A percentile compares a stretch with the other conserved stretches of the same genome.
Evolutionary conservation across 345 rosid genomes (phyloP).

Genomic region (Carallia brachiata): DNA sequence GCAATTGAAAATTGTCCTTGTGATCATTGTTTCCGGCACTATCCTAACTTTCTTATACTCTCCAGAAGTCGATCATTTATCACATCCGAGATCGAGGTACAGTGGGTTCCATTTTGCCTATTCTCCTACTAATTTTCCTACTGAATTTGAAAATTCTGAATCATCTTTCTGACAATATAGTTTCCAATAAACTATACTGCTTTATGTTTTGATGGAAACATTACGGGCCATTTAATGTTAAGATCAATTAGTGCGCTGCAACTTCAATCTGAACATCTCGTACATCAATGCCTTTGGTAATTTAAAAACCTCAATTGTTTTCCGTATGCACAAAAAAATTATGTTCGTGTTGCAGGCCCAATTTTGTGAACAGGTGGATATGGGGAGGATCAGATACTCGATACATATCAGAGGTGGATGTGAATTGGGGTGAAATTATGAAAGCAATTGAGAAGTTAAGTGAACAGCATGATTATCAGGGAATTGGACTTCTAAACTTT

Average conservation of each 20-base stretch:
- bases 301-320: no score
- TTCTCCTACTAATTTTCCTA: neutral
- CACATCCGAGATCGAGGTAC: constrained; percentile 26
- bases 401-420: constrained; percentile 21
- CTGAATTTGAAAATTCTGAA: neutral
- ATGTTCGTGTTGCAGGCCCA: constrained; percentile 7
- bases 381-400: constrained; percentile 34
- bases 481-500: constrained; percentile 30
- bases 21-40: constrained; percentile 18
- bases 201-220: neutral
- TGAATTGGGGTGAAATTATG: constrained; percentile 24
- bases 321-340: neutral
- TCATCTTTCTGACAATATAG: neutral
- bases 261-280: no score
- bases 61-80: constrained; percentile 25
- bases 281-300: no score
- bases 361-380: constrained; percentile 30
- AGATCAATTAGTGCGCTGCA: neutral
- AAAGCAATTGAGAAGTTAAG: constrained; percentile 12
- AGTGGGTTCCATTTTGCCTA: neutral
- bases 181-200: neutral
- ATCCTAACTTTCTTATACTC: constrained; percentile 15
- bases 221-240: neutral
- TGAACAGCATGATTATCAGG: constrained; percentile 13
- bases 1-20: constrained; percentile 12